These are phyloP conservation scores for Tetracladium setigerum DNA, from an alignment of 495 filamentous ascomycete genomes.

Conservation along the genomic window DNA sequence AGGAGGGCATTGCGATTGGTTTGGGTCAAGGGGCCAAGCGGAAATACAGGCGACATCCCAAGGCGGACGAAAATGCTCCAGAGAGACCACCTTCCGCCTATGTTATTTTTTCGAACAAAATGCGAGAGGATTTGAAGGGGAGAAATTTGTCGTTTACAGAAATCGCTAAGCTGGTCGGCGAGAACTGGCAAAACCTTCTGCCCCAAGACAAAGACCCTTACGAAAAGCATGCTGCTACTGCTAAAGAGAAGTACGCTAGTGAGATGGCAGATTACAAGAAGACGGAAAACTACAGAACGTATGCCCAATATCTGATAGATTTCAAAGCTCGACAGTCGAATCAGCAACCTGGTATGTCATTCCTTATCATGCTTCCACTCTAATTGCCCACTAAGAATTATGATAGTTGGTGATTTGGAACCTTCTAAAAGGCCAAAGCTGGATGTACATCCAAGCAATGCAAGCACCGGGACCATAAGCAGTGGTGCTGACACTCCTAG, in stretches of 20 bases:
- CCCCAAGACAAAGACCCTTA: constrained; percentile 60
- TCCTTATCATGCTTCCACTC: background rate
- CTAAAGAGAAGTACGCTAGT: constrained; percentile 63
- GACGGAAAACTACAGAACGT: constrained; percentile 52
- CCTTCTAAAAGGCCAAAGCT: constrained; percentile 22
- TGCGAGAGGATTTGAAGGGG: constrained; percentile 65
- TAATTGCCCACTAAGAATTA: background rate
- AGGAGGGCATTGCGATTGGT: constrained; percentile 24
- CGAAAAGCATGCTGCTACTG: constrained; percentile 56
- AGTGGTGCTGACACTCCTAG: constrained; percentile 11
- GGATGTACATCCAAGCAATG: constrained; percentile 13
- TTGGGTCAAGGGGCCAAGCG: constrained; percentile 43
- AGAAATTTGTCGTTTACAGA: constrained; percentile 71
- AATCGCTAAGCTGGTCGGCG: constrained; percentile 74
- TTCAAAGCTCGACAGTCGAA: constrained; percentile 60
- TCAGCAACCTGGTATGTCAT: constrained; percentile 29
- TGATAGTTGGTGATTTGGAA: constrained; percentile 13
- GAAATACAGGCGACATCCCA: constrained; percentile 74
- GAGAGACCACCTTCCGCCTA: constrained; percentile 73
- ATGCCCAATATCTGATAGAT: constrained; percentile 59
- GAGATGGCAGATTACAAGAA: constrained; percentile 68
- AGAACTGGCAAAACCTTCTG: constrained; percentile 66
- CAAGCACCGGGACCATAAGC: constrained; percentile 15
- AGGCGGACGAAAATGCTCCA: constrained; percentile 72
- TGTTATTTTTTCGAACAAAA: constrained; percentile 76